Evolutionary conservation across 2,329 filamentous ascomycete species (phyloP).

Genomic region (Aspergillus niger): DNA sequence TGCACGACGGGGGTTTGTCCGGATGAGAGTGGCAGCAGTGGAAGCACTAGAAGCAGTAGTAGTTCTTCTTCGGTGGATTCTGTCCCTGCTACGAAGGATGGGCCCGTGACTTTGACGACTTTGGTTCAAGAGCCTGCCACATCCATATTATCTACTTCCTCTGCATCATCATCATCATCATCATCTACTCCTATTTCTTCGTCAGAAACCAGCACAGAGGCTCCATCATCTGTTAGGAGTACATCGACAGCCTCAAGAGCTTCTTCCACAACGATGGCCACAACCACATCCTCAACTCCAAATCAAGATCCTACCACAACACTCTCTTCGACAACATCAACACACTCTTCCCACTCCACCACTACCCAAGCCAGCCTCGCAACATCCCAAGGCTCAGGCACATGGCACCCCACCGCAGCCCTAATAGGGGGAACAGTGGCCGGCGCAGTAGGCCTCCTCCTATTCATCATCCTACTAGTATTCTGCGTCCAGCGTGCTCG

Average conservation of each 20-base stretch:
- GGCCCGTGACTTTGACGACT: neutral
- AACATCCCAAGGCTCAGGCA: neutral
- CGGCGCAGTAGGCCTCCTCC: conserved; percentile 1
- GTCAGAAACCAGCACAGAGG: neutral
- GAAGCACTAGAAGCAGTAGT: neutral
- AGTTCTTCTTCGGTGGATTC: neutral
- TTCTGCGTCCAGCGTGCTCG: conserved; percentile 9
- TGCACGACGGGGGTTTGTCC: conserved; percentile 34
- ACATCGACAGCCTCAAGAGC: neutral
- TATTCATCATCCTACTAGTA: conserved; percentile 7
- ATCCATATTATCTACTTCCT: neutral
- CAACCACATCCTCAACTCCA: neutral
- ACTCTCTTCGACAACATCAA: neutral
- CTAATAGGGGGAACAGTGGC: conserved; percentile 12
- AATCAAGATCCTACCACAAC: neutral
- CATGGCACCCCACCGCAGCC: neutral
- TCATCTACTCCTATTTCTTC: neutral
- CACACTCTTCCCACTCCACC: neutral
- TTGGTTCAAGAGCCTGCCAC: neutral
- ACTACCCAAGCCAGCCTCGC: neutral
- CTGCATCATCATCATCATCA: neutral
- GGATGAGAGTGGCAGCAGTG: conserved; percentile 18
- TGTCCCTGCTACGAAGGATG: neutral
- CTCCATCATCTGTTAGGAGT: neutral
- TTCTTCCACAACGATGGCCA: neutral